Evolutionary conservation across 805 yeast species (phyloP).

Genomic region (Teunomyces kruisii): DNA sequence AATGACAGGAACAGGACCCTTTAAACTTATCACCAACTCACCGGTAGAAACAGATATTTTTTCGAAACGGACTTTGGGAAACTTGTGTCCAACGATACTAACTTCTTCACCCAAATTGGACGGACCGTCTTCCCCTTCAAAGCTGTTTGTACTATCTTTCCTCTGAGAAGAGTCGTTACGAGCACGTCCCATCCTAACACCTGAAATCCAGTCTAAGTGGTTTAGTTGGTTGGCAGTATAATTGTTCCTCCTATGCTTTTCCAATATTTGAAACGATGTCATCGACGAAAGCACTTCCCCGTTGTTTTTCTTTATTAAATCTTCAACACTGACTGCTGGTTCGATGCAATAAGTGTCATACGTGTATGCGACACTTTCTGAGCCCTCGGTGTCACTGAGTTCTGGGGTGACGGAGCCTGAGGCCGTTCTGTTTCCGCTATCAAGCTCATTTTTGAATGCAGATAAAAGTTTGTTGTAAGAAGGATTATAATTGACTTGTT

Average conservation of each 20-base stretch:
- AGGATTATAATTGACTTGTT: conserved; percentile 39
- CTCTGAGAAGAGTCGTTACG: conserved; percentile 40
- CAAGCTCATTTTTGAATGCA: conserved; percentile 6
- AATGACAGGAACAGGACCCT: conserved; percentile 49
- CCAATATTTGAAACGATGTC: conserved; percentile 32
- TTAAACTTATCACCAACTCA: conserved; percentile 67
- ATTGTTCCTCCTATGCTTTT: conserved; percentile 35
- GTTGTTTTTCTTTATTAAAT: conserved; percentile 29
- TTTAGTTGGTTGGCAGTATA: conserved; percentile 46
- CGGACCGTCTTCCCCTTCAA: conserved; percentile 33
- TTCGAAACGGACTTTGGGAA: conserved; percentile 84
- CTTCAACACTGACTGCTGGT: conserved; percentile 35
- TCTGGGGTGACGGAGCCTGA: background rate
- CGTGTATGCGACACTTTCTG: conserved; percentile 10
- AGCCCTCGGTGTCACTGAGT: background rate
- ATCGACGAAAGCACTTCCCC: conserved; percentile 39
- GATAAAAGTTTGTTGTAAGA: conserved; percentile 24
- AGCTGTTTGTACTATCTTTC: conserved; percentile 18
- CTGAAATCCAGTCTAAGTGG: conserved; percentile 90
- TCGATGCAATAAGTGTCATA: conserved; percentile 38
- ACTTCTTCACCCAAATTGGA: conserved; percentile 89
- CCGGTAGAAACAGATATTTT: conserved; percentile 88
- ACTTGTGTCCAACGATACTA: conserved; percentile 80
- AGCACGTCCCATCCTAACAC: conserved; percentile 72
- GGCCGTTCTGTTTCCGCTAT: background rate